These are phyloP conservation scores for Monosporascus ibericus DNA, from an alignment of 2,329 filamentous ascomycete genomes.

Conservation along the genomic window DNA sequence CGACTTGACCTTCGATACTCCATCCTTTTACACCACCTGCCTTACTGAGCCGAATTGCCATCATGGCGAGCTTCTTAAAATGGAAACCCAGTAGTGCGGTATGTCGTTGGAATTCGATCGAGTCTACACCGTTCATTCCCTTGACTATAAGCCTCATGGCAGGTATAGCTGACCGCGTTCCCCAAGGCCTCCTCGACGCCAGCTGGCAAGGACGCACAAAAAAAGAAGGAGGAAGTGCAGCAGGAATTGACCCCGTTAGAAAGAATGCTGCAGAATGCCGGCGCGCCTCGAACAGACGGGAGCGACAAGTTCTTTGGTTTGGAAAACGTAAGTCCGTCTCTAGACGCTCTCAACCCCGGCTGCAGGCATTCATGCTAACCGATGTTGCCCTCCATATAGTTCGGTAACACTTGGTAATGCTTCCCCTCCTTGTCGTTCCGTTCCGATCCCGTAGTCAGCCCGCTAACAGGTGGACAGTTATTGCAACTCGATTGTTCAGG, in stretches of 20 bases:
- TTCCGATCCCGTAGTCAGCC: conserved; percentile 9
- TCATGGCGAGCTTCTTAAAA: conserved; percentile 55
- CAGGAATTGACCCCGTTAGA: conserved; percentile 57
- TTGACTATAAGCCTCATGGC: background rate
- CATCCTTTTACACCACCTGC: background rate
- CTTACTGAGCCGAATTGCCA: conserved; percentile 3
- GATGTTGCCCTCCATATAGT: conserved; percentile 48
- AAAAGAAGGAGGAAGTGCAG: conserved; percentile 52
- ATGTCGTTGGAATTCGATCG: conserved; percentile 26
- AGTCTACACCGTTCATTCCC: conserved; percentile 1
- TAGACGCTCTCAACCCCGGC: background rate
- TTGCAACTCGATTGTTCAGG: conserved; percentile 97
- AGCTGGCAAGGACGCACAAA: conserved; percentile 39
- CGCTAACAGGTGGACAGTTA: conserved; percentile 56
- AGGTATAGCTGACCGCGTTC: conserved; percentile 18
- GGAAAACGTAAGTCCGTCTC: conserved; percentile 67
- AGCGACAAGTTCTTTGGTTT: conserved; percentile 98
- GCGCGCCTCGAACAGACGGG: conserved; percentile 75
- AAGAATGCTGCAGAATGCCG: conserved; percentile 76
- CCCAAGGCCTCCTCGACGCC: conserved; percentile 37
- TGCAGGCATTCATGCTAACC: conserved; percentile 27
- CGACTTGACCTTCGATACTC: background rate
- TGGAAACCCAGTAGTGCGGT: conserved; percentile 51
- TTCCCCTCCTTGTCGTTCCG: conserved; percentile 14
- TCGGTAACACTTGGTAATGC: conserved; percentile 89